A percentile compares a stretch with the other conserved stretches of the same genome.
Evolutionary conservation across 768 basidiomycete species (phyloP).

Genomic region (Dictyophora rubrovolvata): DNA sequence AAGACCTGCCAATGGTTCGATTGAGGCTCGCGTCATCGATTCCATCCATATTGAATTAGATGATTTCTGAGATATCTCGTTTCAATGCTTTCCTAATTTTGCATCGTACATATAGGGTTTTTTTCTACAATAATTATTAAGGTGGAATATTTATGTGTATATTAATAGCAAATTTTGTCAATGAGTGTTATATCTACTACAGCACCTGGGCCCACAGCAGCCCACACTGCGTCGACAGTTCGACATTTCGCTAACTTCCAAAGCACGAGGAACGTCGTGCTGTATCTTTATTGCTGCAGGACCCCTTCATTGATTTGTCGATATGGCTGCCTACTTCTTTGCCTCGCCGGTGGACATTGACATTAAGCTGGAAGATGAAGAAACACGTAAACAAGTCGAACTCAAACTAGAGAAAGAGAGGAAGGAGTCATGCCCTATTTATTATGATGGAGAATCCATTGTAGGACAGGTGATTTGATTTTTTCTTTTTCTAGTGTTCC

Average conservation of each 20-base stretch:
- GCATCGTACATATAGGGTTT: not conserved
- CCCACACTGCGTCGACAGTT: too few species aligned
- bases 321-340: constrained; percentile 88
- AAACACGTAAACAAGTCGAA: constrained; percentile 80
- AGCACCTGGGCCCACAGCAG: too few species aligned
- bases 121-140: not conserved
- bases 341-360: constrained; percentile 86
- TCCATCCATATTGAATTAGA: constrained; percentile 68
- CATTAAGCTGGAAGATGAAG: constrained; percentile 79
- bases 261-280: too few species aligned
- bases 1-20: constrained; percentile 27
- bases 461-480: constrained; percentile 57
- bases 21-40: constrained; percentile 52
- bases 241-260: too few species aligned
- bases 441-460: constrained; percentile 93
- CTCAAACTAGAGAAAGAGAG: constrained; percentile 86
- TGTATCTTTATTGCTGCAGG: too few species aligned
- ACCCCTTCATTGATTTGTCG: not conserved
- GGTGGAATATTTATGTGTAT: too few species aligned
- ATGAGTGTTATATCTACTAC: too few species aligned
- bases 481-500: not conserved
- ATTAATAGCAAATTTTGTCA: too few species aligned
- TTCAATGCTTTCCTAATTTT: not conserved
- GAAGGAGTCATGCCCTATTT: constrained; percentile 77
- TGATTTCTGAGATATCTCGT: constrained; percentile 43